Conservation (phyloP, 2,329 filamentous ascomycete genomes). For the Venturia oleaginea region DNA sequence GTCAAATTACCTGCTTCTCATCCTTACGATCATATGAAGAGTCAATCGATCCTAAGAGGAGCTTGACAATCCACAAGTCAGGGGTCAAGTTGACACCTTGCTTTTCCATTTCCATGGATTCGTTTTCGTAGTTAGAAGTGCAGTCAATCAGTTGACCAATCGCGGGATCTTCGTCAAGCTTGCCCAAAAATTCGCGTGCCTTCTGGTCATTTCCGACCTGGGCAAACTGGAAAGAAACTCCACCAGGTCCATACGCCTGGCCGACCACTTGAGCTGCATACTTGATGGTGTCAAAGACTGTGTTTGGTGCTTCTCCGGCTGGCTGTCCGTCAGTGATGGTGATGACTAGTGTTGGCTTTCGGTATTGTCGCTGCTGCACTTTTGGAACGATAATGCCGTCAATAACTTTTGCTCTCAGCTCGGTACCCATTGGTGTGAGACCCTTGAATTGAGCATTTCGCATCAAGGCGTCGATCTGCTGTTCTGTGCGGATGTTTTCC, state of each 20-base stretch:
- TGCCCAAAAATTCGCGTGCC: constrained; percentile 53
- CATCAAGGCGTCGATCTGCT: constrained; percentile 51
- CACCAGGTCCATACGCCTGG: constrained; percentile 45
- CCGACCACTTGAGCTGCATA: constrained; percentile 44
- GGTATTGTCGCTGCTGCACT: constrained; percentile 43
- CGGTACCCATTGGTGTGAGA: constrained; percentile 57
- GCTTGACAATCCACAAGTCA: constrained; percentile 58
- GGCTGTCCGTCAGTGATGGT: constrained; percentile 59
- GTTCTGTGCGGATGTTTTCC: constrained; percentile 47
- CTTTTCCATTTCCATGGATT: constrained; percentile 56
- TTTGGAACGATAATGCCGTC: constrained; percentile 49
- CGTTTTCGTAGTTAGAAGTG: constrained; percentile 61
- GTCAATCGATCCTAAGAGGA: constrained; percentile 59
- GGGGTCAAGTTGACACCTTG: constrained; percentile 54
- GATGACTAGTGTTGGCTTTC: constrained; percentile 57
- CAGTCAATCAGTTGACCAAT: constrained; percentile 57
- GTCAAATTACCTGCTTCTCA: constrained; percentile 41
- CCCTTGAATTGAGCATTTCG: constrained; percentile 53
- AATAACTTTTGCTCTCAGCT: constrained; percentile 53
- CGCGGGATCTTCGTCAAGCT: constrained; percentile 53
- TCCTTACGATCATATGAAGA: constrained; percentile 57
- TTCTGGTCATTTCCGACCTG: constrained; percentile 60
- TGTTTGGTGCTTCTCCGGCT: constrained; percentile 49
- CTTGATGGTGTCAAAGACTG: constrained; percentile 49
- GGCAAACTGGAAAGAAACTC: constrained; percentile 59